Base-by-base conservation (phyloP, 192 early-diverging fungal species). In the Coemansia sp. region DNA sequence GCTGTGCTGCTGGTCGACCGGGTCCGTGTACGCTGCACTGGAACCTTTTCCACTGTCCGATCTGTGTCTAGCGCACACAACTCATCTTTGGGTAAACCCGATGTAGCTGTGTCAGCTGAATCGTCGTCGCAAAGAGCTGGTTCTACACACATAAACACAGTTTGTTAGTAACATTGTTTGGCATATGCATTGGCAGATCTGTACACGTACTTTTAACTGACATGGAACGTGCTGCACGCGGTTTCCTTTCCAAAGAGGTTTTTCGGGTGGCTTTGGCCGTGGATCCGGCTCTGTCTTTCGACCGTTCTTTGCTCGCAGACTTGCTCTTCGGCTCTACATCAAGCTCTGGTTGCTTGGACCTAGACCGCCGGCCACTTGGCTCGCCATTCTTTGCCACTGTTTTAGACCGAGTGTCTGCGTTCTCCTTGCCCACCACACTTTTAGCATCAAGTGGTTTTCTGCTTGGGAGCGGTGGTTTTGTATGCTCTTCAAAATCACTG, bases 401-500 rank as follows among this genome's bases (percentile, higher is more conserved):
- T 3, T 14, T 40, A 10, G 11, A 23, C 10, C 2, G 7, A 1
- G 14, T 26, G 23, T 23, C 9, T 11, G 50, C 22, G 21, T 58
- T 58, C 57, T 58, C 57, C 21, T 58, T 58, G 22, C 21, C 28
- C 28, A 31, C 0, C 28, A 31, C 5, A 5, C 28, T 31, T 31
- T 31, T 25, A 3, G 7, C 25, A 14, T 25, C 23, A 3, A 10
- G 23, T 19, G 26, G 10, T 21, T 14, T 37, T n/a, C 25, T 44
- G 57, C 40, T 60, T 17, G 26, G 15, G 1, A 19, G 3, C n/a
- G 46, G 46, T 2, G 31, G 40, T 44, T 64, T 64, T 26, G 19
- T 15, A 4, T 9, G 20, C 15, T 11, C 37, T 15, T 71, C 75
- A 69, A 78, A 72, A 28, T 78, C 75, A 28, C 75, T 78, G 47